A percentile compares a stretch with the other conserved stretches of the same genome.
phyloP scores from a whole-genome alignment of 2,329 filamentous ascomycete species.

The Claviceps monticola region DNA sequence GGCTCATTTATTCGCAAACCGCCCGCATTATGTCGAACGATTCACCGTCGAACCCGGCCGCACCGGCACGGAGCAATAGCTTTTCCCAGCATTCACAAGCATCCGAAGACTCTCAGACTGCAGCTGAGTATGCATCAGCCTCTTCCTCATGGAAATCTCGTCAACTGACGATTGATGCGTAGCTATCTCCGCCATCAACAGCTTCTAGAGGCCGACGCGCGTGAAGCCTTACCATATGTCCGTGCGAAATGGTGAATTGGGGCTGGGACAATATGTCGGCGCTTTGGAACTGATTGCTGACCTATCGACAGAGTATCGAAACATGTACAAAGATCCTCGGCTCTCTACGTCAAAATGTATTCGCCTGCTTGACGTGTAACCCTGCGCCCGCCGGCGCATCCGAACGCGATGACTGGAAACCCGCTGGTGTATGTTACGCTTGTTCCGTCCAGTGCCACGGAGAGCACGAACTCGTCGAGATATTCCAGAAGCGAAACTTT shows the following conservation, averaged over 20 bases:
- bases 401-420: constrained; percentile 36
- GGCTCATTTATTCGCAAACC: not conserved
- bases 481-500: constrained; percentile 92
- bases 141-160: no score
- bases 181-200: constrained; percentile 85
- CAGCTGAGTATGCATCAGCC: constrained; percentile 33
- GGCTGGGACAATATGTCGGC: not conserved
- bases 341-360: constrained; percentile 73
- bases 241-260: constrained; percentile 12
- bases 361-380: constrained; percentile 88
- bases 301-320: constrained; percentile 61
- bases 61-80: constrained; percentile 36
- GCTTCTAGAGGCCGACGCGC: constrained; percentile 83
- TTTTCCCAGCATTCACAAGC: constrained; percentile 40
- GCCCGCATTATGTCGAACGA: constrained; percentile 22
- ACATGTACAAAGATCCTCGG: constrained; percentile 86
- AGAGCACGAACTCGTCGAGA: constrained; percentile 85
- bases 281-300: constrained; percentile 12
- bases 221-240: constrained; percentile 88
- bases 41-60: constrained; percentile 13
- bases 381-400: constrained; percentile 53
- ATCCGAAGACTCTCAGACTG: constrained; percentile 57
- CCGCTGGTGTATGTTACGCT: constrained; percentile 85
- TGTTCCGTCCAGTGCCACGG: constrained; percentile 96
- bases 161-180: not conserved